Percentiles rank a stretch among this genome's conserved stretches.
Conservation (phyloP, 2,329 filamentous ascomycete genomes). For the Fonsecaea monophora region DNA sequence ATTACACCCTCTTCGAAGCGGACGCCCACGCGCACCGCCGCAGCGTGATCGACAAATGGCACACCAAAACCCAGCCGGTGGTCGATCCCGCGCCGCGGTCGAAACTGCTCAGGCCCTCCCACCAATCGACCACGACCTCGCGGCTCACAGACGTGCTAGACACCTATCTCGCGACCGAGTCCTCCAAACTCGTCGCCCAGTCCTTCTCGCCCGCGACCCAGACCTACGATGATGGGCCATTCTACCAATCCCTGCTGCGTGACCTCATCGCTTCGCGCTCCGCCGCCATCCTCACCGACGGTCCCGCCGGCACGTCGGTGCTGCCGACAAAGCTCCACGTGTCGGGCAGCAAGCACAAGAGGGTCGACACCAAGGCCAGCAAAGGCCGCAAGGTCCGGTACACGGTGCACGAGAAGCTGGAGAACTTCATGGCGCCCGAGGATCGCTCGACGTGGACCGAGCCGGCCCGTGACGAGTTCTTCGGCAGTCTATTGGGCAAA, state of each 20-base stretch:
- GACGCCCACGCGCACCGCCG: constrained; percentile 67
- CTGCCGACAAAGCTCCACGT: constrained; percentile 49
- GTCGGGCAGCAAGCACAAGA: constrained; percentile 64
- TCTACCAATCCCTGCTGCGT: constrained; percentile 91
- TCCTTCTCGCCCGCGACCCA: constrained; percentile 52
- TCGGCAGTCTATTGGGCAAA: constrained; percentile 75
- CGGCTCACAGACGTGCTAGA: constrained; percentile 54
- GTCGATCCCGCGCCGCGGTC: constrained; percentile 64
- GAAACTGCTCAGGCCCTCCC: constrained; percentile 64
- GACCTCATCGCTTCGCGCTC: constrained; percentile 86
- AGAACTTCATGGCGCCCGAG: constrained; percentile 91
- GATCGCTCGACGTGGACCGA: constrained; percentile 81
- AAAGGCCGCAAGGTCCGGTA: constrained; percentile 95
- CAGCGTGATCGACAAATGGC: constrained; percentile 87
- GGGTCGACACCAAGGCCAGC: constrained; percentile 91
- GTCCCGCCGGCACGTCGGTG: constrained; percentile 49
- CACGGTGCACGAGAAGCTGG: constrained; percentile 93
- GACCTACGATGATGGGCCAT: constrained; percentile 92
- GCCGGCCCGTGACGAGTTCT: constrained; percentile 76
- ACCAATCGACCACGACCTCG: constrained; percentile 53
- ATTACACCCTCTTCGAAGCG: constrained; percentile 71
- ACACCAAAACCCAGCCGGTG: constrained; percentile 70
- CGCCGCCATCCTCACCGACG: constrained; percentile 49
- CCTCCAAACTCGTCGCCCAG: constrained; percentile 41
- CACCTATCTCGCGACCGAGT: constrained; percentile 52